phyloP scores from a whole-genome alignment of 1,139 yeast species.

The Protomyces arabidopsidicola region DNA sequence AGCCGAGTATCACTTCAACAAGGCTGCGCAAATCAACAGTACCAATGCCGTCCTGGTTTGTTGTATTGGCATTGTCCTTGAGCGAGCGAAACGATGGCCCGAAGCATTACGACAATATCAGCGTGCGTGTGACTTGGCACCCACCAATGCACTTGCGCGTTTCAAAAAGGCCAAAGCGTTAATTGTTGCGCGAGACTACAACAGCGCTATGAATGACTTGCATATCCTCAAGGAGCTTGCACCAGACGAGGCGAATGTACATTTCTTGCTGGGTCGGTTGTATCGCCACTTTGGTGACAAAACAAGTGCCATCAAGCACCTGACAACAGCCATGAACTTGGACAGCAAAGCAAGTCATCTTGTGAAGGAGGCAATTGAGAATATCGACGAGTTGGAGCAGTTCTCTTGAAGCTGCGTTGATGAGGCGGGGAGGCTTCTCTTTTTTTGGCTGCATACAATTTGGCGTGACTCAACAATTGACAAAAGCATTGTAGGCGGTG shows the following conservation, averaged over 20 bases:
- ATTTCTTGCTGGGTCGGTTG: constrained; percentile 79
- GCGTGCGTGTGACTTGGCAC: constrained; percentile 77
- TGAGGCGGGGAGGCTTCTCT: neutral
- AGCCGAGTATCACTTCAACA: constrained; percentile 82
- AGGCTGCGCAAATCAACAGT: constrained; percentile 85
- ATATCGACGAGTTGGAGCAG: constrained; percentile 16
- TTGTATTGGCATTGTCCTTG: constrained; percentile 88
- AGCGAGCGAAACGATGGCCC: constrained; percentile 62
- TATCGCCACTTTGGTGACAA: constrained; percentile 73
- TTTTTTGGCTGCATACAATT: neutral
- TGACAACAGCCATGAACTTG: constrained; percentile 81
- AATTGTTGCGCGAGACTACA: constrained; percentile 43
- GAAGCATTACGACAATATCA: constrained; percentile 80
- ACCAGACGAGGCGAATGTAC: constrained; percentile 93
- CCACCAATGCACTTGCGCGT: constrained; percentile 76
- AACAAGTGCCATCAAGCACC: constrained; percentile 74
- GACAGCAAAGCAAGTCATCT: constrained; percentile 92
- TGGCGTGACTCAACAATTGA: too few relatives aligned
- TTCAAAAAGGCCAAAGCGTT: constrained; percentile 84
- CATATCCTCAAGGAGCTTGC: constrained; percentile 68
- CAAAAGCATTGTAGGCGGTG: too few relatives aligned
- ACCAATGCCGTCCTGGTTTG: constrained; percentile 83
- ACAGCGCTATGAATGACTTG: constrained; percentile 64
- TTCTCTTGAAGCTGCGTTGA: neutral
- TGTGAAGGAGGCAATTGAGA: constrained; percentile 61